phyloP scores from a whole-genome alignment of 345 rosid genomes.

The Firmiana major region DNA sequence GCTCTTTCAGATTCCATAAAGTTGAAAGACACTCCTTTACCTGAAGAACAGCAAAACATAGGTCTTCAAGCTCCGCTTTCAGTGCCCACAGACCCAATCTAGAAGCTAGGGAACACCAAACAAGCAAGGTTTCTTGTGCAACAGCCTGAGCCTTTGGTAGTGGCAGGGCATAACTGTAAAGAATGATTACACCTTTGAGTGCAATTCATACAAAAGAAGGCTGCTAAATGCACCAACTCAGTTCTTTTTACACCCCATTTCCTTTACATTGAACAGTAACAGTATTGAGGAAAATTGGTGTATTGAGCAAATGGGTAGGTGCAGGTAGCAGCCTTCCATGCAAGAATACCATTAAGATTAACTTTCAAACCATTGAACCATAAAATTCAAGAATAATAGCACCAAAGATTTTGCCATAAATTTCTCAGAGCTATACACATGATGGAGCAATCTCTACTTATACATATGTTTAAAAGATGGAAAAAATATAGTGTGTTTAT shows the following conservation, averaged over 20 bases:
- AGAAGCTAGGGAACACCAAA: constrained; percentile 82
- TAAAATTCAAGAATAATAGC: neutral
- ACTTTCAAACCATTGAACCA: neutral
- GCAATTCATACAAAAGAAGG: neutral
- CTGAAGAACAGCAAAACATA: constrained; percentile 77
- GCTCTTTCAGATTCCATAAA: constrained; percentile 1
- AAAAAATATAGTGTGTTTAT: neutral
- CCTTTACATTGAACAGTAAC: no score
- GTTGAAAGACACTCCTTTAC: constrained; percentile 20
- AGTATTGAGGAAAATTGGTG: no score
- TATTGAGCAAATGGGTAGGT: no score
- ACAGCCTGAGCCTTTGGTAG: constrained; percentile 59
- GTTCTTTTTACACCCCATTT: no score
- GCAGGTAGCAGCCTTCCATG: no score
- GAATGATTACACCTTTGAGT: constrained; percentile 9
- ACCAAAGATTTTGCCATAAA: neutral
- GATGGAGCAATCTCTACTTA: neutral
- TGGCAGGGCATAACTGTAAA: constrained; percentile 60
- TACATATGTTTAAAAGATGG: neutral
- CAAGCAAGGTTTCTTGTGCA: constrained; percentile 65
- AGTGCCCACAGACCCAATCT: constrained; percentile 77
- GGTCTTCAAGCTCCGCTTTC: constrained; percentile 71
- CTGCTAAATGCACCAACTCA: no score
- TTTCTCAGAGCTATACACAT: neutral
- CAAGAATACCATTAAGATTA: neutral